Base-by-base conservation (phyloP, 2,329 filamentous ascomycete genomes). In the Keithomyces neogunnii region DNA sequence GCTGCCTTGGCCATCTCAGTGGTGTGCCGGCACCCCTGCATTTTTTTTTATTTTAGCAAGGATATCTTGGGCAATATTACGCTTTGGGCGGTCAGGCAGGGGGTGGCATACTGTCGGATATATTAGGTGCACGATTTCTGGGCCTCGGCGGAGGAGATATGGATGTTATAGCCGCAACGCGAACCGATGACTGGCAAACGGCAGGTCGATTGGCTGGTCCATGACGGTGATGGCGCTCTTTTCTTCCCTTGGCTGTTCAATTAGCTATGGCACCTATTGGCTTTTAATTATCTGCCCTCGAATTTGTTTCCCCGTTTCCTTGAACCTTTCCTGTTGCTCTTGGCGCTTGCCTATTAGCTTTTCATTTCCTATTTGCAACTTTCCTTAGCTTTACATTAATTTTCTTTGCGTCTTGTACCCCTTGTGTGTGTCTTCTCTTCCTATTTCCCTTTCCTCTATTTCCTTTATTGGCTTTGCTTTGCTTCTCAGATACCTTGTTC, bases 401-500 rank as follows among this genome's bases (percentile, higher is more conserved):
- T 30, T 47, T 50, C 36, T 39, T 50, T 45, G 32, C 60, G 38
- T 44, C 40, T 62, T 57, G 51, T 56, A 49, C 56, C 62, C 57
- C 56, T 62, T 53, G 59, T 56, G 5, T 53, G 54, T 55, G 54
- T 58, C 53, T 60, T 56, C 62, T 47, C 31, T 59, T 54, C 57
- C 52, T 58, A 43, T 55, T 19, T 53, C 54, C 51, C 59, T 56
- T 52, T 57, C 60, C 55, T 59, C 57, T 44, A 49, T 53, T 49
- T 59, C 51, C 28, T 30, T 44, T 56, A 49, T 53, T 19, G 19
- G 19, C 19, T 54, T 57, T 60, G 51, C 56, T 56, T 59, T 50
- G 60, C 62, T 60, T 68, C 64, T 69, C 73, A 74, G 73, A 79
- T 79, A 79, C 77, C 76, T 80, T 80, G 76, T 80, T 78, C 75